A percentile compares a stretch with the other conserved stretches of the same genome.
Evolutionary conservation across 2,329 filamentous ascomycete species (phyloP).

Genomic region (Xylariomycetidae sp.): DNA sequence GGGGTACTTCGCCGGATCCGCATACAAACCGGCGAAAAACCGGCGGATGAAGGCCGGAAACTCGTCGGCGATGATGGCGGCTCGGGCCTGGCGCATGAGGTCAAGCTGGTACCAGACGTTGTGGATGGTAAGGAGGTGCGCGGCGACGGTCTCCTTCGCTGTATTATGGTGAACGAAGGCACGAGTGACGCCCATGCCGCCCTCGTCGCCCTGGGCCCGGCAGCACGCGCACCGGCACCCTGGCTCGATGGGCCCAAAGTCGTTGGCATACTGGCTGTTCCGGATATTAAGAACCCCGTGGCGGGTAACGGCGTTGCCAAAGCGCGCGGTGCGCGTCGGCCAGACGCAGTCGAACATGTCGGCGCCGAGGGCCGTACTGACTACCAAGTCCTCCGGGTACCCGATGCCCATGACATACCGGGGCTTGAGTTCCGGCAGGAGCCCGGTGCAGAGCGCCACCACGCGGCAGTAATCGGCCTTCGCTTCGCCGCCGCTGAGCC

Average conservation of each 20-base stretch:
- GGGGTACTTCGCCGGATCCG: slow-evolving; percentile 62
- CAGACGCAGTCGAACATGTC: slow-evolving; percentile 99
- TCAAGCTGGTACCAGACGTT: slow-evolving; percentile 90
- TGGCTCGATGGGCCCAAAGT: slow-evolving; percentile 79
- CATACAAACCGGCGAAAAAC: slow-evolving; percentile 74
- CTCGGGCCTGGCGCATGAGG: slow-evolving; percentile 69
- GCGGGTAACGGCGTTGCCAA: slow-evolving; percentile 87
- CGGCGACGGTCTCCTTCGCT: slow-evolving; percentile 90
- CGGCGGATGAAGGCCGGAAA: slow-evolving; percentile 71
- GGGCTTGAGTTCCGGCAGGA: slow-evolving; percentile 88
- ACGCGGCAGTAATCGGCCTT: slow-evolving; percentile 91
- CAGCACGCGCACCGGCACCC: slow-evolving; percentile 80
- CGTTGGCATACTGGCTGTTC: slow-evolving; percentile 65
- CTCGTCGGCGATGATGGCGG: slow-evolving; percentile 73
- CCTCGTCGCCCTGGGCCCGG: slow-evolving; percentile 50
- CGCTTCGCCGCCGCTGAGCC: slow-evolving; percentile 88
- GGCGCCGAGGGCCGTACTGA: slow-evolving; percentile 87
- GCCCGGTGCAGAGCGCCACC: slow-evolving; percentile 74
- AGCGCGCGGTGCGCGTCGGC: slow-evolving; percentile 92
- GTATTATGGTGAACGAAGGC: slow-evolving; percentile 90
- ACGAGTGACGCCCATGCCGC: slow-evolving; percentile 73
- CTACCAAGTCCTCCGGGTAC: slow-evolving; percentile 91
- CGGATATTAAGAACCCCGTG: slow-evolving; percentile 79
- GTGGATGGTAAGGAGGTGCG: slow-evolving; percentile 80
- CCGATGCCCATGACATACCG: slow-evolving; percentile 99